These are phyloP conservation scores for Saturnispora sanitii DNA, from an alignment of 805 yeast species.

Conservation along the genomic window DNA sequence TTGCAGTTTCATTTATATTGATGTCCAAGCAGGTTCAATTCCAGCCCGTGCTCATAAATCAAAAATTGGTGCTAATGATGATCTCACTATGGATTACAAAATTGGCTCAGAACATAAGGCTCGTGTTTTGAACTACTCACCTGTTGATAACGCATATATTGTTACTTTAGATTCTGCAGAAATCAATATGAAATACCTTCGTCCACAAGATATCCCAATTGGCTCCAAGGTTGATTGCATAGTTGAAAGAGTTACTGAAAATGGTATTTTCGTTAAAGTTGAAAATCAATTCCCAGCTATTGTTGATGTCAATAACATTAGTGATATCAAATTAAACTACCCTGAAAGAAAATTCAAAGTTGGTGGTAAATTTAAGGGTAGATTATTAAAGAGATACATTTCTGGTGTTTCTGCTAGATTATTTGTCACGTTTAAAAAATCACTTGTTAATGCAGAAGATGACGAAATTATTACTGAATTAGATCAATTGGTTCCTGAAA, in stretches of 20 bases:
- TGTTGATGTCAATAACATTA: slow-evolving; percentile 67
- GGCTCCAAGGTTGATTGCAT: slow-evolving; percentile 59
- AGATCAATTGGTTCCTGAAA: slow-evolving; percentile 33
- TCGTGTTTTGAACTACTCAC: slow-evolving; percentile 63
- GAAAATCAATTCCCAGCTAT: slow-evolving; percentile 61
- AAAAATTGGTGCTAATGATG: slow-evolving; percentile 42
- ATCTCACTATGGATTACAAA: slow-evolving; percentile 39
- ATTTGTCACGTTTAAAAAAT: slow-evolving; percentile 68
- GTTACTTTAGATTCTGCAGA: slow-evolving; percentile 61
- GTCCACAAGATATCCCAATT: slow-evolving; percentile 60
- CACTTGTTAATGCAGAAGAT: slow-evolving; percentile 59
- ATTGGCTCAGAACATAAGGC: slow-evolving; percentile 64
- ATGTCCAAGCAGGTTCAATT: slow-evolving; percentile 41
- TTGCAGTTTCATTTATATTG: slow-evolving; percentile 43
- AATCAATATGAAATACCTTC: slow-evolving; percentile 55
- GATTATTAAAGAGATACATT: slow-evolving; percentile 46
- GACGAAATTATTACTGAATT: slow-evolving; percentile 37
- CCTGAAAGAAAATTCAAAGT: slow-evolving; percentile 90
- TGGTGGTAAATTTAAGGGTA: slow-evolving; percentile 71
- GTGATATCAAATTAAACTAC: slow-evolving; percentile 73
- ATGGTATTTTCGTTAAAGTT: slow-evolving; percentile 60
- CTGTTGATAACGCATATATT: slow-evolving; percentile 54
- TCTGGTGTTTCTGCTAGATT: slow-evolving; percentile 38
- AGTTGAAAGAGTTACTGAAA: slow-evolving; percentile 46
- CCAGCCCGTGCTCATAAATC: slow-evolving; percentile 76